phyloP scores from a whole-genome alignment of 2,329 filamentous ascomycete genomes.

The Sporothrix dimorphospora region DNA sequence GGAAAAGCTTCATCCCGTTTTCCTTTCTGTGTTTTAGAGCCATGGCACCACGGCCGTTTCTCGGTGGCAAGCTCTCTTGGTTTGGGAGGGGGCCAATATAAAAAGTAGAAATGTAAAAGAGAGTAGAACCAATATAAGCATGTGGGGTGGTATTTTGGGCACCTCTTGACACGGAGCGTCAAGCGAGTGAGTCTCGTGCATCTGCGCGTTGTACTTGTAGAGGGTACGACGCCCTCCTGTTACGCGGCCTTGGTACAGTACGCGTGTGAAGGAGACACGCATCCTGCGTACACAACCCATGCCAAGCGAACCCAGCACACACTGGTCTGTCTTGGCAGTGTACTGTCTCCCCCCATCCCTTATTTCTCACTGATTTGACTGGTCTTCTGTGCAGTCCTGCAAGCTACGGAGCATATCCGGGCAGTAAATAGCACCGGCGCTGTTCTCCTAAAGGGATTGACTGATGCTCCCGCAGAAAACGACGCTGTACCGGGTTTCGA shows the following conservation, averaged over 20 bases:
- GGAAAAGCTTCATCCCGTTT: background rate
- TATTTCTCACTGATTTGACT: too few species aligned
- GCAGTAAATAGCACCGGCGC: background rate
- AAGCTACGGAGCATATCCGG: background rate
- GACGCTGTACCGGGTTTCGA: background rate
- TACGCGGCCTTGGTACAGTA: background rate
- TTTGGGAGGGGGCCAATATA: background rate
- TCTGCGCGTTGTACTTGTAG: background rate
- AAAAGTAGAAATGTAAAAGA: background rate
- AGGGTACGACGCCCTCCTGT: background rate
- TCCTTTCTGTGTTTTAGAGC: background rate
- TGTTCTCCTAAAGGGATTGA: background rate
- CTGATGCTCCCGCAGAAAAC: background rate
- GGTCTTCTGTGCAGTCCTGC: background rate
- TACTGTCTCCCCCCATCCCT: background rate
- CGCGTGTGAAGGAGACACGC: background rate
- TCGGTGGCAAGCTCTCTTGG: constrained; percentile 10
- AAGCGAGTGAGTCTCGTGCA: too few species aligned
- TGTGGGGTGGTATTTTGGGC: constrained; percentile 8
- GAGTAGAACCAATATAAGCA: background rate
- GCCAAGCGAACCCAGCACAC: background rate
- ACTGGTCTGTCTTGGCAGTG: background rate
- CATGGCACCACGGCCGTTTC: constrained; percentile 21
- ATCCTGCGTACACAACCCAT: background rate
- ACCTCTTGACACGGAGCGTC: too few species aligned